Base-by-base conservation (phyloP, 1,139 yeast species). In the Yamadazyma sp. region DNA sequence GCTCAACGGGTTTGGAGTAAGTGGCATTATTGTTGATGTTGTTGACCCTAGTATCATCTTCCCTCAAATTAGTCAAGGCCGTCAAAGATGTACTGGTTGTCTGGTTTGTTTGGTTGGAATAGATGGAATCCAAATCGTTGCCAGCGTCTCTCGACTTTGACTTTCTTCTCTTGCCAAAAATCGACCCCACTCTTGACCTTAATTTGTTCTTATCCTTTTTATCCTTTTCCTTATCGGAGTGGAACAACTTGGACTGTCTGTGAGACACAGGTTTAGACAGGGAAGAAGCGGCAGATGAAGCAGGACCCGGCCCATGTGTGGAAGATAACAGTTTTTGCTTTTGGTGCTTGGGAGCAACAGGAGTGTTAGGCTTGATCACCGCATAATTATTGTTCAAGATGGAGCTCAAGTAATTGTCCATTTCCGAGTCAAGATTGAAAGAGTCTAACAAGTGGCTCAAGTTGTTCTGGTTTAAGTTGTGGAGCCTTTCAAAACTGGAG, bases 141-240 rank as follows among this genome's bases (percentile, higher is more conserved):
- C 57, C 53, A 44, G 60, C 62, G 42, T 53, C 42, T 5, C 56
- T 53, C 43, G 60, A 62, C 43, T 53, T 43, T 5, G 54, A 34
- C 24, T 64, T 64, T 53, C 79, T 69, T 54, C 79, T 81, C 49
- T 86, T 77, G 33, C 85, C 83, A 59, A 89, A 85, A 44, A 89
- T 81, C 0, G 96, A 87, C 14, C 96, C 96, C 30, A 89, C 89
- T 56, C 72, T 81, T 5, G 95, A 85, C 57, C 82, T 80, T 54
- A 89, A 65, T 46, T 75, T 79, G 17, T 67, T 62, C 25, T 57
- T 55, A 39, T 61, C 63, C 45, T 57, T 62, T 35, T 42, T 43
- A 10, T 33, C 40, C 38, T 44, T 20, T 35, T 37, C 40, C 33
- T 37, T 34, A 10, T 33, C 40, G 17, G 36, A 34, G 25, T 35